Base-by-base conservation (phyloP, 2,329 filamentous ascomycete genomes). In the Thielaviopsis populi region DNA sequence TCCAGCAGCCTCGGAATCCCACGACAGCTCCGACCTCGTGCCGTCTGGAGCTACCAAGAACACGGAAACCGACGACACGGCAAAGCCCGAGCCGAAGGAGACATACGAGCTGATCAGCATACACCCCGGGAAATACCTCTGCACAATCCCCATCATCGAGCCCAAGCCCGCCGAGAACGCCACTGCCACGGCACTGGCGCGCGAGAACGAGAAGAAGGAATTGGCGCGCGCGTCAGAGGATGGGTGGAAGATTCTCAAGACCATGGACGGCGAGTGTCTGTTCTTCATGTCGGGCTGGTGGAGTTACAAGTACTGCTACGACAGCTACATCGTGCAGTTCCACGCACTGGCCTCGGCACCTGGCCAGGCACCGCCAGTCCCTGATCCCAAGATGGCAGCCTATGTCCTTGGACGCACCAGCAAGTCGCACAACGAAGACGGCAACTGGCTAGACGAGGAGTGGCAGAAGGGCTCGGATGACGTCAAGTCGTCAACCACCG, bases 281-380 rank as follows among this genome's bases (percentile, higher is more conserved):
- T 95, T 92, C 76, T 83, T 79, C 68, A 77, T 91, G 68, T 88
- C 85, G 0, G 91, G 91, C 0, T 96, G 91, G 91, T 96, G 91
- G 91, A 94, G 88, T 71, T 96, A 96, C 75, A 88, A 86, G 69
- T 96, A 96, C 74, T 96, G 91, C 78, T 94, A 95, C 75, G 89
- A 89, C 71, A 81, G 86, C 67, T 84, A 92, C 67, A 86, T 96
- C 67, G 87, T 89, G 70, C 91, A 96, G 74, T 96, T 95, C 74
- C 91, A 96, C 73, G 89, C 90, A 54, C 76, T 92, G 66, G 82
- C 89, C 0, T 83, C 84, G 1, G 75, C 75, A 19, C 80, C 83
- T 54, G 84, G 85, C 66, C 85, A 85, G 2, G 82, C 87, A 11
- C 86, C 89, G 27, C 91, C 91, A 0, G 80, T 86, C 56, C 86